These are phyloP conservation scores for Pseudomicrostroma phylloplanum DNA, from an alignment of 1,284 basidiomycete species.

Conservation along the genomic window DNA sequence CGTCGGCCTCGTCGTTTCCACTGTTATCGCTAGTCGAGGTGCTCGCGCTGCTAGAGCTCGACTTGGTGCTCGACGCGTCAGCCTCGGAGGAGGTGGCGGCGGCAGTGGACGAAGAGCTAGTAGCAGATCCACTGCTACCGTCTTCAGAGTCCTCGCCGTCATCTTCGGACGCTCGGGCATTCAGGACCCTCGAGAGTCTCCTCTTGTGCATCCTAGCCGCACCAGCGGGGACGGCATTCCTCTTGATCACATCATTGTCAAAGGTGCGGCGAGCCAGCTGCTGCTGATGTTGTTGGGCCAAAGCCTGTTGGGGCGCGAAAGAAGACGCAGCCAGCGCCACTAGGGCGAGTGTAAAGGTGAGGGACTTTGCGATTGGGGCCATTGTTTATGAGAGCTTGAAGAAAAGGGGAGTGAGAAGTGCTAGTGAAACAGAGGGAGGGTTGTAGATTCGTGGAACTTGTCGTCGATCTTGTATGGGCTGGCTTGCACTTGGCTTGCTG, in stretches of 20 bases:
- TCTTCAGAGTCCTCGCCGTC: neutral
- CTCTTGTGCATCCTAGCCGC: slow-evolving; percentile 1
- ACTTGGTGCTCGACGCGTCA: neutral
- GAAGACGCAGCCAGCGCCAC: neutral
- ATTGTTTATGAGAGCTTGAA: neutral
- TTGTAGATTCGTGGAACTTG: neutral
- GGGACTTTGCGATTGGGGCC: neutral
- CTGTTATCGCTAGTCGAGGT: neutral
- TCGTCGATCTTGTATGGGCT: too few species aligned
- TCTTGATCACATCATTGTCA: neutral
- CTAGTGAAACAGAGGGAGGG: neutral
- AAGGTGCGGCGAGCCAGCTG: neutral
- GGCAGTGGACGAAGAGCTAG: neutral
- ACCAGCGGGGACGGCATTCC: neutral
- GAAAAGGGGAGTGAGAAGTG: neutral
- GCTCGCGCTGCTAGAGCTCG: neutral
- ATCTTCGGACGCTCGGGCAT: neutral
- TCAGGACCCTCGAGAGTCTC: neutral
- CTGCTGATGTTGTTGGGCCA: neutral
- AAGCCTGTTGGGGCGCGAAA: neutral
- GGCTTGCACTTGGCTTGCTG: too few species aligned
- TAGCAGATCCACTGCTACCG: too few species aligned
- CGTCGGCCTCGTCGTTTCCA: neutral
- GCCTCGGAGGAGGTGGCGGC: neutral
- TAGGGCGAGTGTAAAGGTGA: neutral